Evolutionary conservation across 306 rosid species (phyloP).

Genomic region (Prinsepia uniflora): DNA sequence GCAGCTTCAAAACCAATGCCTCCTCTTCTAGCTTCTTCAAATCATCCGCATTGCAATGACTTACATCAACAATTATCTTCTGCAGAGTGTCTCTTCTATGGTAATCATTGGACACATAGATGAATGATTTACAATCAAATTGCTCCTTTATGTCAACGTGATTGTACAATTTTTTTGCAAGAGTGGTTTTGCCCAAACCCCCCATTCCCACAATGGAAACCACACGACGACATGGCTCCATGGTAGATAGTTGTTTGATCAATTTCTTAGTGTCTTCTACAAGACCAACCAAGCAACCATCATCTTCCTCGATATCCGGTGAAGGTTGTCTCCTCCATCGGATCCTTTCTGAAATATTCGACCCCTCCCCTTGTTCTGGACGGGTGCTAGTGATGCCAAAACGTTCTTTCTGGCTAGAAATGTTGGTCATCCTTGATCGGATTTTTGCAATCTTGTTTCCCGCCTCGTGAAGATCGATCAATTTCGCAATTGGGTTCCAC

Average conservation of each 20-base stretch:
- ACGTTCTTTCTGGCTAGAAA: not conserved
- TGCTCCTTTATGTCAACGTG: not conserved
- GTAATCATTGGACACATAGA: no score
- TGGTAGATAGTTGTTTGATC: not conserved
- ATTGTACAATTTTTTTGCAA: constrained; percentile 17
- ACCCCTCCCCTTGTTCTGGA: not conserved
- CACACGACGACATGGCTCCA: not conserved
- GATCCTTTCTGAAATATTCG: not conserved
- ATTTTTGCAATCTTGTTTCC: not conserved
- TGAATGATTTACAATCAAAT: not conserved
- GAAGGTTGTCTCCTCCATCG: not conserved
- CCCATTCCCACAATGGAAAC: constrained; percentile 22
- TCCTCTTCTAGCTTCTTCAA: no score
- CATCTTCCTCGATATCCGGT: not conserved
- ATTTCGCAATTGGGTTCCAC: constrained; percentile 18
- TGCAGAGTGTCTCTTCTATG: no score
- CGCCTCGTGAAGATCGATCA: constrained; percentile 21
- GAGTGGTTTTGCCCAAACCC: constrained; percentile 29
- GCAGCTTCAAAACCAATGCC: no score
- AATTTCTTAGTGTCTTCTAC: not conserved
- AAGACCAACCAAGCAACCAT: not conserved
- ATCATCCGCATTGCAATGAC: no score
- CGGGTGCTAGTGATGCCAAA: not conserved
- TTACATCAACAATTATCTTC: no score
- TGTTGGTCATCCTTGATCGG: not conserved